A percentile compares a stretch with the other conserved stretches of the same genome.
These are phyloP conservation scores for Xylaria polymorpha DNA, from an alignment of 2,329 filamentous ascomycete species.

Conservation along the genomic window DNA sequence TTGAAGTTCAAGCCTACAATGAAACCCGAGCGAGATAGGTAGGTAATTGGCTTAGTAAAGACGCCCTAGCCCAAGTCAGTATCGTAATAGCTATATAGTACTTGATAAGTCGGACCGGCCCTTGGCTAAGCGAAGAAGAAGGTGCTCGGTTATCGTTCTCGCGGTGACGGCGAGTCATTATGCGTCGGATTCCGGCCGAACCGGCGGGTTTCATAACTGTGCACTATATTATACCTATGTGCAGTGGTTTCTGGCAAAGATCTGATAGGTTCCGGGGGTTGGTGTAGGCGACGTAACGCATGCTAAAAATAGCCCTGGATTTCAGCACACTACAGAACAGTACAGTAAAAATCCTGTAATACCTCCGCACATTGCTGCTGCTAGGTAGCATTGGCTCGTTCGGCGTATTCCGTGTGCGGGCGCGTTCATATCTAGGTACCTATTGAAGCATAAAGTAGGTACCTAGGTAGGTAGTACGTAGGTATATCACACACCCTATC, in stretches of 20 bases:
- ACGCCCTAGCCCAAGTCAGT: background rate
- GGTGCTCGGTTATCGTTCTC: background rate
- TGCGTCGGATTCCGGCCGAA: background rate
- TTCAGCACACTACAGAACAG: constrained; percentile 17
- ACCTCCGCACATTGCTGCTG: background rate
- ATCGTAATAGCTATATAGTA: too few species aligned
- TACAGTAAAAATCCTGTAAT: too few species aligned
- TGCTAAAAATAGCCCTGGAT: constrained; percentile 3
- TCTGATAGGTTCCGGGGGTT: background rate
- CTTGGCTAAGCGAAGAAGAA: constrained; percentile 5
- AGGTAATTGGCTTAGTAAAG: background rate
- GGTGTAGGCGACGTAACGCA: background rate
- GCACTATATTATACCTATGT: too few species aligned
- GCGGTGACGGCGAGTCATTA: background rate
- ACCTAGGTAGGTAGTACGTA: too few species aligned
- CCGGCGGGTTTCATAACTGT: background rate
- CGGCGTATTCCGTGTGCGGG: background rate
- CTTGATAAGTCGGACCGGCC: background rate
- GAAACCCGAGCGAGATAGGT: background rate
- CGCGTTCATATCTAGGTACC: background rate
- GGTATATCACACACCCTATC: background rate
- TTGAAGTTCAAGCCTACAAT: background rate
- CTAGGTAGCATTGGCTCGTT: background rate
- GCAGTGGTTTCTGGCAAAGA: background rate
- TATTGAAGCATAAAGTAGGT: too few species aligned